A percentile compares a stretch with the other conserved stretches of the same genome.
phyloP scores from a whole-genome alignment of 805 yeast species.

The Saccharomycopsis amapae region DNA sequence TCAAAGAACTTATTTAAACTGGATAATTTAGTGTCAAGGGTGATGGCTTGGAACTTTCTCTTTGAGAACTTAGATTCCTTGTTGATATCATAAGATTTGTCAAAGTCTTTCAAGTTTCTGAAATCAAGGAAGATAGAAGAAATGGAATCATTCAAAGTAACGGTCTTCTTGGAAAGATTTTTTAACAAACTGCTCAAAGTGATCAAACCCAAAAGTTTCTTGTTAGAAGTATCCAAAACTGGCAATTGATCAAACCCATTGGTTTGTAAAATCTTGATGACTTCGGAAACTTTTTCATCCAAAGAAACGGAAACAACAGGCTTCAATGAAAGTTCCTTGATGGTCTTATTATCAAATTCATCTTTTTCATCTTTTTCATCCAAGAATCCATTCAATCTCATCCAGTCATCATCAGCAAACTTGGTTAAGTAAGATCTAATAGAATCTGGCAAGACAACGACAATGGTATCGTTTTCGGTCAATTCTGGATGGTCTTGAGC shows the following conservation, averaged over 20 bases:
- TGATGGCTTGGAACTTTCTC: conserved; percentile 59
- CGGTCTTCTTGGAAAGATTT: conserved; percentile 53
- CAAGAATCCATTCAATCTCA: conserved; percentile 68
- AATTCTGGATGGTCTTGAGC: conserved; percentile 52
- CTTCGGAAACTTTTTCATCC: conserved; percentile 52
- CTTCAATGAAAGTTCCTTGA: conserved; percentile 62
- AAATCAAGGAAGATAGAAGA: conserved; percentile 63
- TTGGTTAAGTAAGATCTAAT: conserved; percentile 81
- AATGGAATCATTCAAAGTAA: conserved; percentile 49
- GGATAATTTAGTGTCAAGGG: conserved; percentile 54
- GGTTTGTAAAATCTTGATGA: conserved; percentile 60
- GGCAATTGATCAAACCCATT: conserved; percentile 86
- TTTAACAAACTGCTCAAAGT: conserved; percentile 69
- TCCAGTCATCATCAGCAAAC: conserved; percentile 89
- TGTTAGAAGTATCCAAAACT: conserved; percentile 46
- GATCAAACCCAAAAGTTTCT: conserved; percentile 65
- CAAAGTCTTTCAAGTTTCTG: conserved; percentile 58
- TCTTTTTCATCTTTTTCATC: conserved; percentile 39
- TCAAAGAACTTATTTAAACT: conserved; percentile 76
- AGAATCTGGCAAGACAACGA: conserved; percentile 80
- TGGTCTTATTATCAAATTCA: conserved; percentile 40
- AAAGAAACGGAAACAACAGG: conserved; percentile 72
- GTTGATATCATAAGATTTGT: conserved; percentile 54
- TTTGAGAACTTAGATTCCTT: conserved; percentile 42
- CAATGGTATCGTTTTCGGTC: conserved; percentile 67